phyloP scores from a whole-genome alignment of 2,329 filamentous ascomycete species.

The Lecanicillium sp. region DNA sequence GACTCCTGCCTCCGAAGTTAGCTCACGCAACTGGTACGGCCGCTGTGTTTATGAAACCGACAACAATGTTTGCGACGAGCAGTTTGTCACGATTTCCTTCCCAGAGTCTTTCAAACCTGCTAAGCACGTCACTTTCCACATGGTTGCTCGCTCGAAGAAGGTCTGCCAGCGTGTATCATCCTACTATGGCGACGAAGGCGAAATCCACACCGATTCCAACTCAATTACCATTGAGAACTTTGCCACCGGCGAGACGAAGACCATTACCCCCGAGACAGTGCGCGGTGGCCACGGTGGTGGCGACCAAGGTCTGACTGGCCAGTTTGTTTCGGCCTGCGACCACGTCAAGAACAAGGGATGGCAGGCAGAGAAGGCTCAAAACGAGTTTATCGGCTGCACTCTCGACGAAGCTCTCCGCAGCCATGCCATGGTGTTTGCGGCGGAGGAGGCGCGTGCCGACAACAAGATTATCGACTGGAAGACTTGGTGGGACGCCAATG shows the following conservation, averaged over 20 bases:
- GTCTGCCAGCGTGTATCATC: constrained; percentile 80
- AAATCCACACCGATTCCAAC: constrained; percentile 75
- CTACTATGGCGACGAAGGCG: constrained; percentile 79
- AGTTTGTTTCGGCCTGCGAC: constrained; percentile 77
- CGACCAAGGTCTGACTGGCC: constrained; percentile 55
- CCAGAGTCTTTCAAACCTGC: constrained; percentile 59
- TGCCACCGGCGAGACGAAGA: constrained; percentile 23
- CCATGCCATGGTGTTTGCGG: constrained; percentile 89
- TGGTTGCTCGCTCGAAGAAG: constrained; percentile 83
- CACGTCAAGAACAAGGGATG: constrained; percentile 65
- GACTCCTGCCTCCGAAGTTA: constrained; percentile 38
- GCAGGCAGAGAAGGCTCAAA: constrained; percentile 63
- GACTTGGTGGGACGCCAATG: constrained; percentile 58
- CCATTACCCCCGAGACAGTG: constrained; percentile 22
- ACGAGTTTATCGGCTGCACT: constrained; percentile 67
- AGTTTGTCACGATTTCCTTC: constrained; percentile 83
- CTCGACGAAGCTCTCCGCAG: constrained; percentile 82
- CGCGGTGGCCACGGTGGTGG: constrained; percentile 32
- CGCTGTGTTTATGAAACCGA: constrained; percentile 92
- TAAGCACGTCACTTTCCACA: constrained; percentile 86
- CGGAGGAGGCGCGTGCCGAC: constrained; percentile 71
- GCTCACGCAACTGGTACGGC: constrained; percentile 68
- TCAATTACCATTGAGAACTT: constrained; percentile 66
- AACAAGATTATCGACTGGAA: constrained; percentile 67
- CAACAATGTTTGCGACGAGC: constrained; percentile 91